A percentile compares a stretch with the other conserved stretches of the same genome.
Evolutionary conservation across 257 asterid species (phyloP).

Genomic region (Penstemon davidsonii): DNA sequence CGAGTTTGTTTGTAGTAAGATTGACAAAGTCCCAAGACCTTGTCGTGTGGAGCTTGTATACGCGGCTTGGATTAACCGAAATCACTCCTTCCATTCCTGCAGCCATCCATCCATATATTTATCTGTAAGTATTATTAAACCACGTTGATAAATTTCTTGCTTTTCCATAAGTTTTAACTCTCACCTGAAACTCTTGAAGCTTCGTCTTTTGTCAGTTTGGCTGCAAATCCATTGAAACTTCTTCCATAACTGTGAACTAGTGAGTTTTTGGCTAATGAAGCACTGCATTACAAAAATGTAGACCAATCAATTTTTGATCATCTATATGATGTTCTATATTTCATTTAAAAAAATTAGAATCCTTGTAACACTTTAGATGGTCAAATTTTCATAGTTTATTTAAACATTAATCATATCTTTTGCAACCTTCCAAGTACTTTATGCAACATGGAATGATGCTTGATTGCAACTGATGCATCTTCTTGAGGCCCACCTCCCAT

Average conservation of each 20-base stretch:
- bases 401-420: too few relatives aligned
- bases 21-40: conserved; percentile 39
- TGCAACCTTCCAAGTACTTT: conserved; percentile 42
- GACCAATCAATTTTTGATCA: background rate
- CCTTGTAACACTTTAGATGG: too few relatives aligned
- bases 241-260: conserved; percentile 51
- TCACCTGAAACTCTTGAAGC: conserved; percentile 38
- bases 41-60: conserved; percentile 32
- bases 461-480: conserved; percentile 33
- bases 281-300: conserved; percentile 27
- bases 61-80: conserved; percentile 40
- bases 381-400: too few relatives aligned
- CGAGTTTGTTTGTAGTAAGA: conserved; percentile 16
- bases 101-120: background rate
- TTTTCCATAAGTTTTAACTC: background rate
- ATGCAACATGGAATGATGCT: conserved; percentile 43
- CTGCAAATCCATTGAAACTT: conserved; percentile 68
- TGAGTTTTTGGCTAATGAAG: conserved; percentile 38
- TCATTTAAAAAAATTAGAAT: too few relatives aligned
- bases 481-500: conserved; percentile 43
- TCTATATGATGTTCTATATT: too few relatives aligned
- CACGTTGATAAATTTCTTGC: too few relatives aligned
- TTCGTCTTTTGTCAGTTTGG: conserved; percentile 51
- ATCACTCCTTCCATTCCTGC: conserved; percentile 50
- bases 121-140: background rate